A percentile compares a stretch with the other conserved stretches of the same genome.
Evolutionary conservation across 768 basidiomycete species (phyloP).

Genomic region (Suillus cothurnatus): DNA sequence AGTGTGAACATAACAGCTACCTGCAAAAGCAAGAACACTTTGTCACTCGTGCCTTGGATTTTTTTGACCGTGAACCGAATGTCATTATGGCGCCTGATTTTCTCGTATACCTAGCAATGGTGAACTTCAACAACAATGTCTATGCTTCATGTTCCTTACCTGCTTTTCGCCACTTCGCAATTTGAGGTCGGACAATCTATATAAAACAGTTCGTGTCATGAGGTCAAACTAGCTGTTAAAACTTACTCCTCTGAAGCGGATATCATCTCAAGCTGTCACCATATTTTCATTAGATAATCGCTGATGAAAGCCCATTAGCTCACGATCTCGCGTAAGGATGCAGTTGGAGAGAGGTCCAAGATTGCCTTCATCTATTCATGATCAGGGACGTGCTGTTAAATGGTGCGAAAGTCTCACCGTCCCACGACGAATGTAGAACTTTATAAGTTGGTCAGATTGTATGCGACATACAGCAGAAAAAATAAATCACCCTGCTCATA

Average conservation of each 20-base stretch:
- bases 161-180: slow-evolving; percentile 77
- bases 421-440: slow-evolving; percentile 77
- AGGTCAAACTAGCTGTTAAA: background rate
- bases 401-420: slow-evolving; percentile 47
- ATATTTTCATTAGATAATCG: slow-evolving; percentile 4
- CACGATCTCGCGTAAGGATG: slow-evolving; percentile 70
- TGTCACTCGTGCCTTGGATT: slow-evolving; percentile 70
- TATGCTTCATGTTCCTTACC: slow-evolving; percentile 36
- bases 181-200: slow-evolving; percentile 68
- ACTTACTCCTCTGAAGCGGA: slow-evolving; percentile 68
- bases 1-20: slow-evolving; percentile 35
- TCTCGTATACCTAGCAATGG: slow-evolving; percentile 55
- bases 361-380: slow-evolving; percentile 65
- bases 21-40: slow-evolving; percentile 81
- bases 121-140: background rate
- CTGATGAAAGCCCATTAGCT: slow-evolving; percentile 20
- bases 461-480: background rate
- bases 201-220: slow-evolving; percentile 6
- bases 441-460: slow-evolving; percentile 10
- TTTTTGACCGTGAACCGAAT: slow-evolving; percentile 79
- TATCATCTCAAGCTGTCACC: slow-evolving; percentile 61
- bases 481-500: slow-evolving; percentile 72
- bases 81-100: slow-evolving; percentile 68
- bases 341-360: slow-evolving; percentile 55
- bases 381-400: slow-evolving; percentile 8